phyloP scores from a whole-genome alignment of 768 basidiomycete genomes.

The Serendipita sp. region DNA sequence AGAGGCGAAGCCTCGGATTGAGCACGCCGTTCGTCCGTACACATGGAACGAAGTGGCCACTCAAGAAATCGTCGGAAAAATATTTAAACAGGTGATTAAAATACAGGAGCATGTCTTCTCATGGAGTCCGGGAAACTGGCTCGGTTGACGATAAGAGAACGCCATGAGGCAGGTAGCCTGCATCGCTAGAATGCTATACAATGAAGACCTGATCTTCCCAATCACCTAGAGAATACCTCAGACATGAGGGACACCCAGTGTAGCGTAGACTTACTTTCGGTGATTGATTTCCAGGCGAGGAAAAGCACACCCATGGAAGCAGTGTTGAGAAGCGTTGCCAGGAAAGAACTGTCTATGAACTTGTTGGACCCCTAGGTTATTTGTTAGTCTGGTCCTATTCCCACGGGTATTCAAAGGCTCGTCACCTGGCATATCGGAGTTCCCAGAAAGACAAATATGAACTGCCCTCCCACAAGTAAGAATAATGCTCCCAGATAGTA shows the following conservation, averaged over 20 bases:
- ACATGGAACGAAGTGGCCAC: background rate
- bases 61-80: background rate
- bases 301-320: slow-evolving; percentile 51
- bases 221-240: background rate
- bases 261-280: slow-evolving; percentile 48
- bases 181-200: background rate
- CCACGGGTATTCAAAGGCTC: slow-evolving; percentile 10
- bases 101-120: background rate
- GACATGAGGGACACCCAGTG: background rate
- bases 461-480: slow-evolving; percentile 64
- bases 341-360: slow-evolving; percentile 73
- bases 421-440: slow-evolving; percentile 54
- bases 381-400: background rate
- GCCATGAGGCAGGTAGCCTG: background rate
- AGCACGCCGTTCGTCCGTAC: background rate
- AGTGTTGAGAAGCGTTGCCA: slow-evolving; percentile 74
- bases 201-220: slow-evolving; percentile 4
- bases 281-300: slow-evolving; percentile 71
- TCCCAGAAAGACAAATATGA: slow-evolving; percentile 67
- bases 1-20: background rate
- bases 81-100: background rate
- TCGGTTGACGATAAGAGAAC: background rate
- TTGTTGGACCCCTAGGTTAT: slow-evolving; percentile 22
- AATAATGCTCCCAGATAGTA: slow-evolving; percentile 60
- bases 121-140: too few species aligned